phyloP scores from a whole-genome alignment of 2,329 filamentous ascomycete genomes.

The Fusarium verrucosum region DNA sequence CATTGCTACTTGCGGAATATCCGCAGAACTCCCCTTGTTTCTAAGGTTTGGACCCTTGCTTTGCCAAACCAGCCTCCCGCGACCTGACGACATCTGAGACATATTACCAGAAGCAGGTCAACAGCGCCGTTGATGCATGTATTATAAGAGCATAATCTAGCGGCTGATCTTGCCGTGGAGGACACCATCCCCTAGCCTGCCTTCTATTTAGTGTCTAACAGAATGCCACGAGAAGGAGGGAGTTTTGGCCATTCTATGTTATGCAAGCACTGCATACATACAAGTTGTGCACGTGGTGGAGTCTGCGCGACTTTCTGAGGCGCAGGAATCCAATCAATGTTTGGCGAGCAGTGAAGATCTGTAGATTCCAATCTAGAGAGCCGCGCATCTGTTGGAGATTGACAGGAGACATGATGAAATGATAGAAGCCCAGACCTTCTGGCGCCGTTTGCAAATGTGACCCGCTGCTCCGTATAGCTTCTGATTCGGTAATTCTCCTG shows the following conservation, averaged over 20 bases:
- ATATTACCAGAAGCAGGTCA: constrained; percentile 29
- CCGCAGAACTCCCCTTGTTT: constrained; percentile 19
- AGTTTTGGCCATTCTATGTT: constrained; percentile 16
- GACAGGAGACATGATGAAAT: constrained; percentile 35
- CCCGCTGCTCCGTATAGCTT: background rate
- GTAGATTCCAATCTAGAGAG: constrained; percentile 35
- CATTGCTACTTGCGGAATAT: background rate
- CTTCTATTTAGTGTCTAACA: constrained; percentile 5
- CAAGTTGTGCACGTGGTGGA: constrained; percentile 24
- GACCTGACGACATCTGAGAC: constrained; percentile 29
- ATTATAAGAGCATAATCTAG: constrained; percentile 3
- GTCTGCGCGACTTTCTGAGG: constrained; percentile 20
- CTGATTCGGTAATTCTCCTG: constrained; percentile 16
- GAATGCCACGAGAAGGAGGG: constrained; percentile 27
- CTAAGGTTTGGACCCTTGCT: constrained; percentile 27
- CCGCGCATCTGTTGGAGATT: constrained; percentile 23
- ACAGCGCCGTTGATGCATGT: constrained; percentile 19
- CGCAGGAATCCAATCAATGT: constrained; percentile 37
- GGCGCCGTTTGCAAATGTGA: constrained; percentile 25
- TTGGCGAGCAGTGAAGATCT: constrained; percentile 29
- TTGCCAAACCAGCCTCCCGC: constrained; percentile 27
- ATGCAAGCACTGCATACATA: constrained; percentile 24
- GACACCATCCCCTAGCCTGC: constrained; percentile 10
- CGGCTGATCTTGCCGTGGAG: constrained; percentile 14
- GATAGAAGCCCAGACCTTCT: constrained; percentile 35